Percentiles rank a stretch among this genome's conserved stretches.
Evolutionary conservation across 768 basidiomycete genomes (phyloP).

Genomic region (Lyophyllum atratum): DNA sequence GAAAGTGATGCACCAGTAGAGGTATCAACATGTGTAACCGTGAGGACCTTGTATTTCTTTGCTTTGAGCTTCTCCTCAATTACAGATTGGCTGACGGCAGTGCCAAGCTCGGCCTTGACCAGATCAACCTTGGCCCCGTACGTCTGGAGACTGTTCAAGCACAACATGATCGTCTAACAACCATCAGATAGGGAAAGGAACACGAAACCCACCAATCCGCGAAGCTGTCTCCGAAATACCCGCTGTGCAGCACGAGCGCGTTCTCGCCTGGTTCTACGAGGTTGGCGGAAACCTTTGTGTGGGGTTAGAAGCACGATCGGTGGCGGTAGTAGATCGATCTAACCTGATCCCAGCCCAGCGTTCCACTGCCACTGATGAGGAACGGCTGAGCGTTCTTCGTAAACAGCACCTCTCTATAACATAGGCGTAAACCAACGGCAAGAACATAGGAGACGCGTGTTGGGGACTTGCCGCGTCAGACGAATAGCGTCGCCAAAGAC

Average conservation of each 20-base stretch:
- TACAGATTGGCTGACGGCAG: conserved; percentile 59
- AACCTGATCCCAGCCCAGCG: conserved; percentile 95
- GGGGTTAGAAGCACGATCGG: neutral
- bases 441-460: neutral
- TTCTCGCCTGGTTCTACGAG: conserved; percentile 81
- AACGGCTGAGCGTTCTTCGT: conserved; percentile 85
- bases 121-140: conserved; percentile 91
- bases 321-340: conserved; percentile 18
- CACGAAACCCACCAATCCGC: conserved; percentile 68
- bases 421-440: conserved; percentile 6
- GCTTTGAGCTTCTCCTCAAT: conserved; percentile 70
- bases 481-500: conserved; percentile 89
- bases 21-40: conserved; percentile 95
- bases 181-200: neutral
- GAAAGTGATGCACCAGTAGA: conserved; percentile 59
- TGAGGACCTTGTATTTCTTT: conserved; percentile 86
- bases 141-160: conserved; percentile 60
- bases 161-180: neutral
- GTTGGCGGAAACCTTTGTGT: conserved; percentile 77
- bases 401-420: conserved; percentile 67
- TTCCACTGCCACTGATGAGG: conserved; percentile 92
- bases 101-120: conserved; percentile 81
- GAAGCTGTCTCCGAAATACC: conserved; percentile 94
- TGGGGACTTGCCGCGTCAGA: conserved; percentile 63
- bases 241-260: conserved; percentile 83